Conservation (phyloP, 768 basidiomycete species). For the Gelatoporia subvermispora region DNA sequence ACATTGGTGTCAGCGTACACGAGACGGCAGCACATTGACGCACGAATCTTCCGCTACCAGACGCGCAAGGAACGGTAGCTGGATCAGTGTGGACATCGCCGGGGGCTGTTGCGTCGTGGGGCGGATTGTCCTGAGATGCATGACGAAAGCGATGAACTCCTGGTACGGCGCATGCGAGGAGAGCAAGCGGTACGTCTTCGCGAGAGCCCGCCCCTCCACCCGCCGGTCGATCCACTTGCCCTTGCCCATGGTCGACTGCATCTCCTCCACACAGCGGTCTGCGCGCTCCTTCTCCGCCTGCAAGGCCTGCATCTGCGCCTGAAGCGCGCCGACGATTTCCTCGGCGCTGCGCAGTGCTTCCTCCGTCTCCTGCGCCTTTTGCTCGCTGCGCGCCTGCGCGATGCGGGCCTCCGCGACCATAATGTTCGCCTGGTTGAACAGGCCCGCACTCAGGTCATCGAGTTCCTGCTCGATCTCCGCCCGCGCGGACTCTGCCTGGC, state of each 20-base stretch:
- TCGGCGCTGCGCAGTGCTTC: slow-evolving; percentile 77
- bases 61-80: slow-evolving; percentile 73
- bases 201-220: slow-evolving; percentile 21
- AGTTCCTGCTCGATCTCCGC: slow-evolving; percentile 87
- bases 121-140: slow-evolving; percentile 70
- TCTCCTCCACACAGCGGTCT: slow-evolving; percentile 47
- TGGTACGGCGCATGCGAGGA: slow-evolving; percentile 71
- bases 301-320: slow-evolving; percentile 75
- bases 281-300: slow-evolving; percentile 62
- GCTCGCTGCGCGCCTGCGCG: slow-evolving; percentile 58
- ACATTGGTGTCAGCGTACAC: slow-evolving; percentile 6
- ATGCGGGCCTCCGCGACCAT: slow-evolving; percentile 97
- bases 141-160: slow-evolving; percentile 75
- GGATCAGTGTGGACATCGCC: slow-evolving; percentile 66
- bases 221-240: slow-evolving; percentile 56
- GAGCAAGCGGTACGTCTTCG: slow-evolving; percentile 42
- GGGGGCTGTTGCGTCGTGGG: slow-evolving; percentile 57
- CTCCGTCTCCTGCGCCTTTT: slow-evolving; percentile 74
- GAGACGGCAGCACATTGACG: slow-evolving; percentile 29
- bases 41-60: slow-evolving; percentile 81
- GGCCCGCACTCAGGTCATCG: slow-evolving; percentile 84
- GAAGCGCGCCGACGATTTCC: slow-evolving; percentile 80
- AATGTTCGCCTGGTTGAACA: slow-evolving; percentile 90
- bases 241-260: slow-evolving; percentile 53
- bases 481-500: slow-evolving; percentile 83